These are phyloP conservation scores for Globisporangium megalacanthum DNA, from an alignment of 352 stramenopile genomes.

Conservation along the genomic window DNA sequence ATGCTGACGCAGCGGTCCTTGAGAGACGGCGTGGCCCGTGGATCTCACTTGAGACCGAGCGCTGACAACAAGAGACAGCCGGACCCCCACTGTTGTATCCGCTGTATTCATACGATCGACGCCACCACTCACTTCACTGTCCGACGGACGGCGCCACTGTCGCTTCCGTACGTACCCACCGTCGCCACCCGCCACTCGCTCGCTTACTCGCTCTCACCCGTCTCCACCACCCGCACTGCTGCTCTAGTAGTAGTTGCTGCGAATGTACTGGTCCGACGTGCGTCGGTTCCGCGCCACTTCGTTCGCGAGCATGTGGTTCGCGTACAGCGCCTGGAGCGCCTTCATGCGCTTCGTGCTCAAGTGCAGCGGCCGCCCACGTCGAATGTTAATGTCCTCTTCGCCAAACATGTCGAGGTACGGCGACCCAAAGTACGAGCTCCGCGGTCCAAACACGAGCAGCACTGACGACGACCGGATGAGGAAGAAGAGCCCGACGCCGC, in stretches of 20 bases:
- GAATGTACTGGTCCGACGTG: conserved; percentile 85
- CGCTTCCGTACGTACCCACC: no score
- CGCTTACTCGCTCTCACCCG: no score
- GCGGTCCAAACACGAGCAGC: conserved; percentile 62
- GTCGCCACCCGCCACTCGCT: no score
- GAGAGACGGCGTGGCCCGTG: no score
- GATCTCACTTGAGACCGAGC: no score
- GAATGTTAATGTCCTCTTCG: conserved; percentile 83
- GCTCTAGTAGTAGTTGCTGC: conserved; percentile 78
- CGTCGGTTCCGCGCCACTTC: conserved; percentile 78
- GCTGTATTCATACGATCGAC: no score
- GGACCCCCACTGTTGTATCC: no score
- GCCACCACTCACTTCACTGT: no score
- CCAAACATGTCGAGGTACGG: conserved; percentile 87
- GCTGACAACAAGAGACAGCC: no score
- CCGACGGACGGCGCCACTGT: no score
- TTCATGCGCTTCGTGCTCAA: conserved; percentile 72
- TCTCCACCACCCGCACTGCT: neutral
- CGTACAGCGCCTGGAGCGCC: conserved; percentile 61
- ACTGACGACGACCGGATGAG: conserved; percentile 77
- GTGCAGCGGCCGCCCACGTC: conserved; percentile 68
- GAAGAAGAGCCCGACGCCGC: conserved; percentile 75
- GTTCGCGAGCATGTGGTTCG: conserved; percentile 75
- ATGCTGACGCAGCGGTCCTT: no score
- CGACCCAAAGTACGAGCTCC: conserved; percentile 82